phyloP scores from a whole-genome alignment of 2,329 filamentous ascomycete genomes.

The Alternaria gaisen region DNA sequence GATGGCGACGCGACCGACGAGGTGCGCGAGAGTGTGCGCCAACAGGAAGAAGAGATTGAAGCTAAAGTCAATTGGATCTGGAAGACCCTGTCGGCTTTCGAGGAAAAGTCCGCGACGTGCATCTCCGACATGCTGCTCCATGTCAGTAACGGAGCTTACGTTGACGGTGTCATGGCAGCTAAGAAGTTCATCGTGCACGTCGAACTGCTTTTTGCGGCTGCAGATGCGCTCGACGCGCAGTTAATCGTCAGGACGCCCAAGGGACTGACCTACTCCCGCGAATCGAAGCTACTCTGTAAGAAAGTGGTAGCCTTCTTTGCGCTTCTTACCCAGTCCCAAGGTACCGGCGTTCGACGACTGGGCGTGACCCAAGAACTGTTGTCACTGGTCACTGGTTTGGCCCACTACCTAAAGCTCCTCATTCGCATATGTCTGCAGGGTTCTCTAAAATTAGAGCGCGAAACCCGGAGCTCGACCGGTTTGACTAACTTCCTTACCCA shows the following conservation, averaged over 20 bases:
- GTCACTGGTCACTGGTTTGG: constrained; percentile 94
- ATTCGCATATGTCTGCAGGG: constrained; percentile 97
- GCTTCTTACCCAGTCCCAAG: constrained; percentile 91
- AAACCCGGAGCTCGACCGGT: constrained; percentile 76
- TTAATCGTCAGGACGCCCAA: constrained; percentile 76
- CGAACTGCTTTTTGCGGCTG: constrained; percentile 88
- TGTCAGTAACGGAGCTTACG: constrained; percentile 95
- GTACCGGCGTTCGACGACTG: constrained; percentile 86
- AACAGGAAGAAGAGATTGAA: constrained; percentile 93
- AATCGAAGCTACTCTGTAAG: constrained; percentile 99
- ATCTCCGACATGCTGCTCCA: constrained; percentile 99
- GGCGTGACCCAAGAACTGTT: constrained; percentile 98
- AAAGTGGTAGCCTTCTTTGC: constrained; percentile 99
- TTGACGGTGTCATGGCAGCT: constrained; percentile 92
- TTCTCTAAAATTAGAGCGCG: constrained; percentile 87
- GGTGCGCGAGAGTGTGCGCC: constrained; percentile 77
- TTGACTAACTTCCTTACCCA: constrained; percentile 85
- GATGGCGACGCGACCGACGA: constrained; percentile 70
- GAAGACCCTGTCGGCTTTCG: constrained; percentile 96
- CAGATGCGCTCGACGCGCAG: constrained; percentile 81
- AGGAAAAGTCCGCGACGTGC: constrained; percentile 96
- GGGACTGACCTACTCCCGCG: constrained; percentile 88
- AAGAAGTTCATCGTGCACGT: constrained; percentile 97
- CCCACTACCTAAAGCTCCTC: constrained; percentile 95
- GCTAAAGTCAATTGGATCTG: constrained; percentile 98